These are phyloP conservation scores for Pilatotrama ljubarskyi DNA, from an alignment of 768 basidiomycete genomes.

Conservation along the genomic window DNA sequence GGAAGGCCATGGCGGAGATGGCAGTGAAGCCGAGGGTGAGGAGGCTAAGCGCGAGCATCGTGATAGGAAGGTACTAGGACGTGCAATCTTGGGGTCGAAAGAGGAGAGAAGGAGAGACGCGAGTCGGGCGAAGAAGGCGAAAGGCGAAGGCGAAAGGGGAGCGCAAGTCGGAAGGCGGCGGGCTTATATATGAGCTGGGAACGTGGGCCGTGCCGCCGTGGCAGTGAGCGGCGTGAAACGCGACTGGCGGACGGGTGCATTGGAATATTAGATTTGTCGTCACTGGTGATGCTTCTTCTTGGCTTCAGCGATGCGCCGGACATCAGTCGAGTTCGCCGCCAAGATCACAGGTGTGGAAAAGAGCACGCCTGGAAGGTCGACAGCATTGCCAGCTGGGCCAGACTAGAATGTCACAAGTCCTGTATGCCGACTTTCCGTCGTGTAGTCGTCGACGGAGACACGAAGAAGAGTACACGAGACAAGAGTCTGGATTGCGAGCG, in stretches of 20 bases:
- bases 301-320: no score
- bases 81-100: not conserved
- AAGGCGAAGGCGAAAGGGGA: not conserved
- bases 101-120: not conserved
- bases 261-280: not conserved
- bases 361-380: no score
- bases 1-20: slow-evolving; percentile 10
- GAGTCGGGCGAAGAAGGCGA: not conserved
- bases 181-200: not conserved
- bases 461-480: no score
- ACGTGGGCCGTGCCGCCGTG: not conserved
- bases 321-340: no score
- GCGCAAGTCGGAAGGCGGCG: not conserved
- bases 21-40: slow-evolving; percentile 13
- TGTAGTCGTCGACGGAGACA: no score
- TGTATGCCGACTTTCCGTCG: no score
- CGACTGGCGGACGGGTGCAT: not conserved
- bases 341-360: no score
- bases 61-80: not conserved
- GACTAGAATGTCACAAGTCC: no score
- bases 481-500: no score
- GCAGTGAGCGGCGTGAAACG: not conserved
- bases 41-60: slow-evolving; percentile 19
- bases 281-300: no score
- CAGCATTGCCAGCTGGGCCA: no score